These are phyloP conservation scores for Cymbidium sinense DNA, from an alignment of 106 monocot genomes.

Conservation along the genomic window DNA sequence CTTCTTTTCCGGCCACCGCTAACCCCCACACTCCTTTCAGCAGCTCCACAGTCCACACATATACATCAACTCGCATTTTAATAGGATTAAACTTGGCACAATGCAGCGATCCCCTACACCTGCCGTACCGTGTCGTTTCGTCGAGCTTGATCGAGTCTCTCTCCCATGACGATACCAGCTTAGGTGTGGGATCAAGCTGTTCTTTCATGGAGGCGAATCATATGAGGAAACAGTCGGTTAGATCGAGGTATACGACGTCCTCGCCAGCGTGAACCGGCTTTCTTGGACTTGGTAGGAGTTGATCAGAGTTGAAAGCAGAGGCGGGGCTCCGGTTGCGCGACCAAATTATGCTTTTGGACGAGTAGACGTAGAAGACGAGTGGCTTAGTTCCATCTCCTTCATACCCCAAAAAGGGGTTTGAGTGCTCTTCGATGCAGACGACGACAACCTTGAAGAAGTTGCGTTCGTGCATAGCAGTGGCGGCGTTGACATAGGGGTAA, in stretches of 20 bases:
- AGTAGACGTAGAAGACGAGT: neutral
- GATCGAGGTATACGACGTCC: neutral
- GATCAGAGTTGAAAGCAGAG: neutral
- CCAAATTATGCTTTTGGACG: neutral
- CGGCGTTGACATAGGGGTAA: neutral
- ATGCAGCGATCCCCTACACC: neutral
- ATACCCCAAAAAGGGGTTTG: neutral
- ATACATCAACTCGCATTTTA: neutral
- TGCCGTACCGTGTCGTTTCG: neutral
- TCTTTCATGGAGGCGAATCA: neutral
- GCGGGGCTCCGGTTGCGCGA: neutral
- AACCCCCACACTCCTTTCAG: neutral
- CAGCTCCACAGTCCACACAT: neutral
- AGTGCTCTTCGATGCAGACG: neutral
- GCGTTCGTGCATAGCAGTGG: neutral
- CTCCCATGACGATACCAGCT: neutral
- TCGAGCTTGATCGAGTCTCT: too few species aligned
- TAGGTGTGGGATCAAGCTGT: neutral
- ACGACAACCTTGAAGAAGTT: neutral
- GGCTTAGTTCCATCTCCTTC: neutral
- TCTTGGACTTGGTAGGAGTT: neutral
- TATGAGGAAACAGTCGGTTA: neutral
- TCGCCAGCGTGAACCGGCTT: neutral
- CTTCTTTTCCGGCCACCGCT: neutral
- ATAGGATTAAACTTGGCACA: neutral